phyloP scores from a whole-genome alignment of 2,329 filamentous ascomycete species.

The Mariannaea sp. region DNA sequence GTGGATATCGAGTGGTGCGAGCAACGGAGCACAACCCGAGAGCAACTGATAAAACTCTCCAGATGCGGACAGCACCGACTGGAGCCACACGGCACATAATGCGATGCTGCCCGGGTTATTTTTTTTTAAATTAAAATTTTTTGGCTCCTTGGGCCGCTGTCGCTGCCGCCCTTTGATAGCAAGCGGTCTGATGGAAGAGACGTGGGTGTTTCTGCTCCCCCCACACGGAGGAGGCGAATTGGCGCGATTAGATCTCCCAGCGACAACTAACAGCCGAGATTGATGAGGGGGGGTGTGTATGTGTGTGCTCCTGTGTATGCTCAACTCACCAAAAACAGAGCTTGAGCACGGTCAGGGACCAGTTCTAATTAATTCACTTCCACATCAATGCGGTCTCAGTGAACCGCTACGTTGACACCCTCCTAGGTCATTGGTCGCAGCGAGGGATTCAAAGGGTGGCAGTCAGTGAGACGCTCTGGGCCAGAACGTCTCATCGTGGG shows the following conservation, averaged over 20 bases:
- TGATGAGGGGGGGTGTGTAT: too few species aligned
- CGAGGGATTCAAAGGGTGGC: constrained; percentile 5
- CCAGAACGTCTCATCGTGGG: constrained; percentile 10
- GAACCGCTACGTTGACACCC: constrained; percentile 16
- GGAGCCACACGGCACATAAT: constrained; percentile 21
- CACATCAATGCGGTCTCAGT: constrained; percentile 13
- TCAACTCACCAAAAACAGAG: too few species aligned
- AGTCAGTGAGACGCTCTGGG: constrained; percentile 15
- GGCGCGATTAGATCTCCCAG: constrained; percentile 2
- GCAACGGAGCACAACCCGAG: constrained; percentile 1
- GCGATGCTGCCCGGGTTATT: constrained; percentile 18
- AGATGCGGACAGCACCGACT: constrained; percentile 24
- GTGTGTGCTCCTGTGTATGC: too few species aligned
- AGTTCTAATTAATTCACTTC: too few species aligned
- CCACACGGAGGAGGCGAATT: constrained; percentile 12
- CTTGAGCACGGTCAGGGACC: too few species aligned
- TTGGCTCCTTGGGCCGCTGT: constrained; percentile 5
- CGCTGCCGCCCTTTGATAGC: constrained; percentile 11
- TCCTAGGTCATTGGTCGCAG: neutral
- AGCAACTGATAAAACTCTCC: constrained; percentile 10
- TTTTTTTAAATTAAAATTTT: too few species aligned
- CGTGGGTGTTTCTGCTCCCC: constrained; percentile 4
- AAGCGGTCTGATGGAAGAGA: neutral
- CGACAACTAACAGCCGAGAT: neutral
- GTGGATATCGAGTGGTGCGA: constrained; percentile 11